These are phyloP conservation scores for Nigrospora sphaerica DNA, from an alignment of 2,329 filamentous ascomycete species.

Conservation along the genomic window DNA sequence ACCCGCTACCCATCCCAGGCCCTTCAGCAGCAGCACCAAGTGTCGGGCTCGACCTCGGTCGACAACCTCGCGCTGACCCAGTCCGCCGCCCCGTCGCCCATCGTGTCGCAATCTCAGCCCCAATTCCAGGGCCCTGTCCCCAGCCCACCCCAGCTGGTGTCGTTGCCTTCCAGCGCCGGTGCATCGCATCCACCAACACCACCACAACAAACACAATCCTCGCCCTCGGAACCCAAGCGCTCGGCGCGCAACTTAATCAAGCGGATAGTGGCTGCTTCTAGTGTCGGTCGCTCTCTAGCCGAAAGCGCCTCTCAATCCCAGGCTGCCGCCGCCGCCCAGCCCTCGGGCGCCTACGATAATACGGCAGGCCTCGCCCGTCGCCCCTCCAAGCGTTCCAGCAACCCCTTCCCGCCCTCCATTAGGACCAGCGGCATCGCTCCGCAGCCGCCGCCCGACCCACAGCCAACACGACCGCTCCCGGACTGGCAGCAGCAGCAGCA, in stretches of 20 bases:
- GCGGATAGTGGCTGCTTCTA: conserved; percentile 33
- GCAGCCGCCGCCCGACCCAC: conserved; percentile 8
- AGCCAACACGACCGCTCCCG: conserved; percentile 8
- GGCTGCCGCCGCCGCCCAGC: conserved; percentile 1
- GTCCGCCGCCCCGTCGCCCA: conserved; percentile 15
- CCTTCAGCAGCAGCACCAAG: conserved; percentile 26
- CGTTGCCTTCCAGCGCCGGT: too few relatives aligned
- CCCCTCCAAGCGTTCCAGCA: conserved; percentile 51
- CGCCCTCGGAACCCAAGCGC: conserved; percentile 34
- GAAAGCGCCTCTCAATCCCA: not conserved
- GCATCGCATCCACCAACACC: conserved; percentile 4
- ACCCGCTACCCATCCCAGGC: conserved; percentile 34
- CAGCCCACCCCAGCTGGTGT: conserved; percentile 5
- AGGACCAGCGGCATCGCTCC: conserved; percentile 30
- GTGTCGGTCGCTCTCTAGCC: not conserved
- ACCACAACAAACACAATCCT: conserved; percentile 8
- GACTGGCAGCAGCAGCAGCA: conserved; percentile 17
- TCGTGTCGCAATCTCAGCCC: conserved; percentile 1
- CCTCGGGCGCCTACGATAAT: conserved; percentile 38
- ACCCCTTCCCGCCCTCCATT: conserved; percentile 31
- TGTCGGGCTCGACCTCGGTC: conserved; percentile 29
- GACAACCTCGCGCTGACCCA: conserved; percentile 30
- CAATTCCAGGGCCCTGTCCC: conserved; percentile 6
- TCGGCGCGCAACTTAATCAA: conserved; percentile 48
- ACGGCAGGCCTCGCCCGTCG: conserved; percentile 41